Conservation (phyloP, 768 basidiomycete species). For the Daedaleopsis nitida region DNA sequence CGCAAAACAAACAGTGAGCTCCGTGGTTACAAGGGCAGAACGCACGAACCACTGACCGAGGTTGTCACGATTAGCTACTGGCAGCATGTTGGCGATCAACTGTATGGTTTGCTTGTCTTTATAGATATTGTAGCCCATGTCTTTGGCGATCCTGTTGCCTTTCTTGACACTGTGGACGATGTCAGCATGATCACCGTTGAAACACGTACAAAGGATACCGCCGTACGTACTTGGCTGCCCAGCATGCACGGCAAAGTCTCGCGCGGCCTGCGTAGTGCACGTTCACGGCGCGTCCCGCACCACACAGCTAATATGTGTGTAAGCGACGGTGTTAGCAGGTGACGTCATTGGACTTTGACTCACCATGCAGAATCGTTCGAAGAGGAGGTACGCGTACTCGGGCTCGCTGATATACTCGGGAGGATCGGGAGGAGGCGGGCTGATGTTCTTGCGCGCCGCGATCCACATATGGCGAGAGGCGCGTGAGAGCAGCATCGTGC, state of each 20-base stretch:
- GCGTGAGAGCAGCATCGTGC: constrained; percentile 18
- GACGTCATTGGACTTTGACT: neutral
- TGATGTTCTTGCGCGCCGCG: constrained; percentile 15
- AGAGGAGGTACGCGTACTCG: constrained; percentile 7
- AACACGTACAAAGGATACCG: too few species aligned
- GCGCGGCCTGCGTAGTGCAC: neutral
- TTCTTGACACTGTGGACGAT: neutral
- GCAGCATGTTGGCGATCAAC: neutral
- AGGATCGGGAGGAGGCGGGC: constrained; percentile 11
- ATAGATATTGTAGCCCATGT: neutral
- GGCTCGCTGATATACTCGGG: constrained; percentile 15
- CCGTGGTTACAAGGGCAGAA: neutral
- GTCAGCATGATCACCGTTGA: neutral
- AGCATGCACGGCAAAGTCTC: constrained; percentile 13
- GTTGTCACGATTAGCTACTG: neutral
- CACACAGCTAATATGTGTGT: constrained; percentile 5
- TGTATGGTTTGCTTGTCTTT: neutral
- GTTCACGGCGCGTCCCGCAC: constrained; percentile 1
- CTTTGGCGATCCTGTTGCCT: neutral
- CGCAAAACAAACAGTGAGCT: neutral
- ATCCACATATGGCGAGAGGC: constrained; percentile 23
- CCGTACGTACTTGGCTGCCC: constrained; percentile 7
- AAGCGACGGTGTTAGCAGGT: neutral
- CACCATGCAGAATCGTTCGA: constrained; percentile 12
- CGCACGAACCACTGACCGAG: neutral